phyloP scores from a whole-genome alignment of 495 filamentous ascomycete genomes.

The Penicillium verhagenii region DNA sequence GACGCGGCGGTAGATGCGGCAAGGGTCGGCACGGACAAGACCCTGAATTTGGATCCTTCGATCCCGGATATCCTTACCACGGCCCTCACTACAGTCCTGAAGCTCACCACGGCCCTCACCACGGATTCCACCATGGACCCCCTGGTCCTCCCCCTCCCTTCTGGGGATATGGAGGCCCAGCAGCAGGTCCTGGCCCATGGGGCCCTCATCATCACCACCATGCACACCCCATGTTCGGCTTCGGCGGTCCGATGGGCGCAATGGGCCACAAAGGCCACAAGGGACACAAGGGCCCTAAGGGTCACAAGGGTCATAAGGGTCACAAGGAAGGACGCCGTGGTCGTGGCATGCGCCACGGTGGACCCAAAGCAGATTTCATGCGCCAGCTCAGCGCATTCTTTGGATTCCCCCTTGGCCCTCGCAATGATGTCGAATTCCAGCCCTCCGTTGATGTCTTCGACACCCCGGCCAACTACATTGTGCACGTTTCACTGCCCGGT shows the following conservation, averaged over 20 bases:
- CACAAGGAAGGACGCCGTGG: constrained; percentile 16
- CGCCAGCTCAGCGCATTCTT: constrained; percentile 37
- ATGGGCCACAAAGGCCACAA: not conserved
- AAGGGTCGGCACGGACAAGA: constrained; percentile 7
- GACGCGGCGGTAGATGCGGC: not conserved
- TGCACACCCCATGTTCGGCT: not conserved
- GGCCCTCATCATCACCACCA: constrained; percentile 2
- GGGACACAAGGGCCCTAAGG: not conserved
- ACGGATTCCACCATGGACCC: too few species aligned
- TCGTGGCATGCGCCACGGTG: constrained; percentile 13
- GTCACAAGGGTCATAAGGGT: constrained; percentile 2
- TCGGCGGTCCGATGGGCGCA: not conserved
- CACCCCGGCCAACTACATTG: constrained; percentile 57
- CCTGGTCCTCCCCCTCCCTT: constrained; percentile 3
- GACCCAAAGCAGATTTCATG: constrained; percentile 28
- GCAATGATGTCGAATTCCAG: constrained; percentile 49
- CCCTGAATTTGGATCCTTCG: not conserved
- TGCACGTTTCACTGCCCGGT: constrained; percentile 74
- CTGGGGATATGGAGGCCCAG: not conserved
- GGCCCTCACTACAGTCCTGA: not conserved
- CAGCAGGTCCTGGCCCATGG: constrained; percentile 4
- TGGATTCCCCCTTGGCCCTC: constrained; percentile 19
- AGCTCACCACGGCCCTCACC: not conserved
- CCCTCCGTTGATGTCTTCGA: constrained; percentile 74
- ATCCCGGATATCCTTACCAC: not conserved